These are phyloP conservation scores for Ilyonectria sp. DNA, from an alignment of 2,329 filamentous ascomycete species.

Conservation along the genomic window DNA sequence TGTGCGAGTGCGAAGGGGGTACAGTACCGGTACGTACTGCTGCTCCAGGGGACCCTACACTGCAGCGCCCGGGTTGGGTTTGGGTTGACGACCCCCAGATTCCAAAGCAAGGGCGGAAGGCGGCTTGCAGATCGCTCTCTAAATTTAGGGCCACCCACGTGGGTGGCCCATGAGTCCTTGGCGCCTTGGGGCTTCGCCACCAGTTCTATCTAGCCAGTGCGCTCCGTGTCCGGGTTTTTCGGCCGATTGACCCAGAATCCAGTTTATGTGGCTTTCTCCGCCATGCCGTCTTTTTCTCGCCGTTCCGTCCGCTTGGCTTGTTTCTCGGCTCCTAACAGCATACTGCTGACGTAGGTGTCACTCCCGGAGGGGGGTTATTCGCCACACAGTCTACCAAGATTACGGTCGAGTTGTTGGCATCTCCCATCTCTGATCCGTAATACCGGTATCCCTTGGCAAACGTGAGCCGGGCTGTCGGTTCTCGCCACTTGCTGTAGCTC, in stretches of 20 bases:
- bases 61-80: not conserved
- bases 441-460: constrained; percentile 7
- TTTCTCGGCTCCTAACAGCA: constrained; percentile 12
- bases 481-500: constrained; percentile 15
- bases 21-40: not conserved
- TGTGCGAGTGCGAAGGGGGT: not conserved
- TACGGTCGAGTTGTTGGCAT: not conserved
- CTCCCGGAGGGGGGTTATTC: not conserved
- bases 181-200: constrained; percentile 18
- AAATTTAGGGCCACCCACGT: constrained; percentile 32
- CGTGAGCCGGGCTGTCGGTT: constrained; percentile 13
- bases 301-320: not conserved
- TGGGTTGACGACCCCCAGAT: constrained; percentile 8
- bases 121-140: constrained; percentile 30
- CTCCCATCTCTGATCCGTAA: constrained; percentile 1
- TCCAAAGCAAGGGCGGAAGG: constrained; percentile 4
- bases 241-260: constrained; percentile 27
- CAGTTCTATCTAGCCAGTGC: constrained; percentile 1
- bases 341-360: not conserved
- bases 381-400: constrained; percentile 9
- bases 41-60: not conserved
- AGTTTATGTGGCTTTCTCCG: constrained; percentile 5
- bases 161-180: constrained; percentile 17
- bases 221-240: constrained; percentile 16
- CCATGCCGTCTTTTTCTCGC: not conserved